Conservation (phyloP, 164 flowering plant species). For the Santalum album region DNA sequence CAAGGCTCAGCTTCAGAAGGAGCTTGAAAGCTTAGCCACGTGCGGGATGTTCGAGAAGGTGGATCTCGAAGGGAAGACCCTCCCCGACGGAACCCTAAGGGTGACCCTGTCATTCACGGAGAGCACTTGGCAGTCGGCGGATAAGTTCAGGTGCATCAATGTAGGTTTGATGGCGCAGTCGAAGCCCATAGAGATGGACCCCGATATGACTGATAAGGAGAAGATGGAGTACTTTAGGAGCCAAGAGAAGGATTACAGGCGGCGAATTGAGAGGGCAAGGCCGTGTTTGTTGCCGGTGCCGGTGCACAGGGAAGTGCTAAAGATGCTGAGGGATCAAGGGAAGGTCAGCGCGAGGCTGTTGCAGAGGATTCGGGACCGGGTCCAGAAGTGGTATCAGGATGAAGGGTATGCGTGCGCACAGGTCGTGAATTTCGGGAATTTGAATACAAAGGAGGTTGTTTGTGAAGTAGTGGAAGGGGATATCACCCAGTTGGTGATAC, state of each 20-base stretch:
- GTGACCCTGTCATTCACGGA: conserved; percentile 62
- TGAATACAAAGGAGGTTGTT: conserved; percentile 92
- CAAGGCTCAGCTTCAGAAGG: conserved; percentile 71
- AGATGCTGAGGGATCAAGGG: conserved; percentile 63
- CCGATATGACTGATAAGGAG: conserved; percentile 1
- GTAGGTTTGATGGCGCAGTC: conserved; percentile 81
- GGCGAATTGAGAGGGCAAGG: conserved; percentile 68
- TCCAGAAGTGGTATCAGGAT: conserved; percentile 96
- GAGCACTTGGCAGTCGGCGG: conserved; percentile 80
- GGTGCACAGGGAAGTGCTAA: conserved; percentile 49
- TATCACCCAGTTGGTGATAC: conserved; percentile 66
- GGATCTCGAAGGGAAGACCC: conserved; percentile 68
- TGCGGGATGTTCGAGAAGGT: conserved; percentile 98
- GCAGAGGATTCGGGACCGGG: conserved; percentile 87
- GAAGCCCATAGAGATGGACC: conserved; percentile 1
- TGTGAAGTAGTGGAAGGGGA: conserved; percentile 99
- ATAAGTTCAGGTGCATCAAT: conserved; percentile 71
- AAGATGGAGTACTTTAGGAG: conserved; percentile 25
- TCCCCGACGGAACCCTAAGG: conserved; percentile 68
- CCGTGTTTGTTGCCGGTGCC: conserved; percentile 65
- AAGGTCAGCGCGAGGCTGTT: conserved; percentile 76
- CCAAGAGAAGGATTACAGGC: conserved; percentile 81
- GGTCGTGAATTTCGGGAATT: conserved; percentile 92
- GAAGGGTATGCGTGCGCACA: conserved; percentile 96
- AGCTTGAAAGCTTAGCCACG: conserved; percentile 74